Conservation (phyloP, 2,329 filamentous ascomycete genomes). For the Aspergillus candidus region DNA sequence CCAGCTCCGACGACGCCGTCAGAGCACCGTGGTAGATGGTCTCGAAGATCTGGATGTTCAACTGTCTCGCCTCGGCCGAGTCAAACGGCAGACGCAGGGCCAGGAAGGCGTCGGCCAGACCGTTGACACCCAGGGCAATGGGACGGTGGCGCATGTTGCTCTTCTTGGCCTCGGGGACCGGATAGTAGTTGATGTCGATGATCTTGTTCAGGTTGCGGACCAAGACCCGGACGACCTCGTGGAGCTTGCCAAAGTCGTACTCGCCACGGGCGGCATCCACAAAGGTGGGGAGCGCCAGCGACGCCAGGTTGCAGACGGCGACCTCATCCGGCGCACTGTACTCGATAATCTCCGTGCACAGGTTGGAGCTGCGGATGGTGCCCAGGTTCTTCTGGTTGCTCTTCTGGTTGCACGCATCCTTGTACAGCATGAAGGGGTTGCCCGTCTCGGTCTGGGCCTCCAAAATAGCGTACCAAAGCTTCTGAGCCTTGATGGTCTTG, state of each 20-base stretch:
- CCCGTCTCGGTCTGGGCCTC: constrained; percentile 98
- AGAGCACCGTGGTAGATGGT: constrained; percentile 97
- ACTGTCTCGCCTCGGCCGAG: constrained; percentile 82
- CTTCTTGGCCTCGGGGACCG: constrained; percentile 85
- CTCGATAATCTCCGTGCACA: constrained; percentile 98
- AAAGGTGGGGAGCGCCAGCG: constrained; percentile 82
- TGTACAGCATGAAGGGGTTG: constrained; percentile 99
- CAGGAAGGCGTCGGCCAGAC: constrained; percentile 96
- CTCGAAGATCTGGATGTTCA: constrained; percentile 99
- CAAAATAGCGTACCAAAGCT: constrained; percentile 98
- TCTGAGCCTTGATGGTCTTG: constrained; percentile 91
- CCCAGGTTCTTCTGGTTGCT: constrained; percentile 99
- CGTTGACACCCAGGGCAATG: constrained; percentile 93
- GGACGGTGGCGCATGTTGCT: constrained; percentile 97
- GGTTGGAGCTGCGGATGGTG: constrained; percentile 95
- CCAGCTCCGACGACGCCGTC: constrained; percentile 80
- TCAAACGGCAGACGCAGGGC: constrained; percentile 95
- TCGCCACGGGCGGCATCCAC: constrained; percentile 78
- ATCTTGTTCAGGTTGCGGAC: constrained; percentile 96
- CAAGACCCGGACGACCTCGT: constrained; percentile 87
- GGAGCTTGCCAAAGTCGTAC: constrained; percentile 95
- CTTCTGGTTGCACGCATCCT: constrained; percentile 97
- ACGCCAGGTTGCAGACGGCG: constrained; percentile 96
- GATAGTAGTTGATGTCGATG: constrained; percentile 97
- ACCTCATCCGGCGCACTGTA: constrained; percentile 97